Conservation (phyloP, 495 filamentous ascomycete genomes). For the Daldinia bambusicola region DNA sequence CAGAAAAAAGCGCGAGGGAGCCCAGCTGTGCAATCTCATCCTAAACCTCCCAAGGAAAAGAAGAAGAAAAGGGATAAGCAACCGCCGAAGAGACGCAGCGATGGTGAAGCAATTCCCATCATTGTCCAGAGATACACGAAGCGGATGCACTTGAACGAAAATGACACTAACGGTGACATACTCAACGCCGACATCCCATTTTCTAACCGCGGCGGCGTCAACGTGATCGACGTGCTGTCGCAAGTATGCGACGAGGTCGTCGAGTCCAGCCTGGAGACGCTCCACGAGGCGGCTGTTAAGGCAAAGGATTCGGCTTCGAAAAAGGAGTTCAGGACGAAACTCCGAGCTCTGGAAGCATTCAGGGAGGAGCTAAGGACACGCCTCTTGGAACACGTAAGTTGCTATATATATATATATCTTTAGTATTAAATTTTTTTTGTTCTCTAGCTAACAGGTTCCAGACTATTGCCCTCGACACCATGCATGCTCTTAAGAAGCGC, state of each 20-base stretch:
- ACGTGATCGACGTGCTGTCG: conserved; percentile 73
- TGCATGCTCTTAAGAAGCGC: conserved; percentile 69
- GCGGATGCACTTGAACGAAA: conserved; percentile 39
- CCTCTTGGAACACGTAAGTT: conserved; percentile 66
- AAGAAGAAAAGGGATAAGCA: conserved; percentile 37
- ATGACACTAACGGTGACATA: conserved; percentile 55
- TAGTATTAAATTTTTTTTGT: no score
- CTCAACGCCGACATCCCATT: conserved; percentile 60
- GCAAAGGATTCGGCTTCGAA: conserved; percentile 54
- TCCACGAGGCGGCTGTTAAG: conserved; percentile 52
- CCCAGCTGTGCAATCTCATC: conserved; percentile 53
- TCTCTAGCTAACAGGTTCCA: conserved; percentile 37
- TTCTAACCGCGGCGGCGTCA: conserved; percentile 70
- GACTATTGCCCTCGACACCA: conserved; percentile 71
- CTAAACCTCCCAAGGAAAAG: conserved; percentile 39
- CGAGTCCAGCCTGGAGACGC: conserved; percentile 59
- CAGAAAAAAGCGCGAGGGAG: conserved; percentile 46
- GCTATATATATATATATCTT: conserved; percentile 20
- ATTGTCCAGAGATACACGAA: conserved; percentile 61
- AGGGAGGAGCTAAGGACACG: conserved; percentile 72
- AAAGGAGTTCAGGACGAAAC: conserved; percentile 69
- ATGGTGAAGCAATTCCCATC: conserved; percentile 53
- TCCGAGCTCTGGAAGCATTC: conserved; percentile 73
- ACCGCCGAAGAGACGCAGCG: conserved; percentile 34
- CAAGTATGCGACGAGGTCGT: conserved; percentile 77